Evolutionary conservation across 371 early-diverging fungal species (phyloP), one percentile per base, ranked within the genome.

Genomic region (Blakeslea trispora): DNA sequence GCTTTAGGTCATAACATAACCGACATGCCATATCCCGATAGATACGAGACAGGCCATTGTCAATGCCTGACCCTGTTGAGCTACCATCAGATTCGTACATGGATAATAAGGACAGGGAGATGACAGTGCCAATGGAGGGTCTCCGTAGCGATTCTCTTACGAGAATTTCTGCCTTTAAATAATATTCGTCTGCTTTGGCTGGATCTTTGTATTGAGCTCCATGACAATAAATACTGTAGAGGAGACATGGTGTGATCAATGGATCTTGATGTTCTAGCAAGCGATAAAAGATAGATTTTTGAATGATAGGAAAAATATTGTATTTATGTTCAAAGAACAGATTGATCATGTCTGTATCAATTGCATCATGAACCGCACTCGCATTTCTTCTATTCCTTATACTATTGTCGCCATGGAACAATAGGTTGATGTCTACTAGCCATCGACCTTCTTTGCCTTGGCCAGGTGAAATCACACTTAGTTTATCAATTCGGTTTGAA

Each of bases 1-100:
- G 41, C 8, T 66, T 61, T 3, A 75, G 50, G 22, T 69, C 72
- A 44, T 52, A 48, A 21, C 68, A 64, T 59, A 75, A 64, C 11
- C 64, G 69, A 45, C 67, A 64, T 0, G 75, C 72, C 61, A 72
- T 67, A 9, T 59, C 62, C 7, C 59, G 48, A 18, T 69, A 75
- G 3, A 64, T 43, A 41, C 39, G 23, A n/a, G 61, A 37, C 18
- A 34, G 44, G 37, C 32, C 49, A 13, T 31, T 37, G 14, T 45
- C 28, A 8, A 23, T 31, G 19, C 56, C 54, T 21, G 63, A 55
- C 5, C 59, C 55, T n/a, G 34, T 1, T 11, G 48, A 42, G 34
- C 50, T 40, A n/a, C 57, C 57, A 37, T 56, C 49, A 19, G 59
- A 55, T 51, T 69, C 68, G 55, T 45, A 71, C 5, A 59, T 37